Percentiles rank a stretch among this genome's conserved stretches.
These are phyloP conservation scores for Pythium apleroticum DNA, from an alignment of 352 stramenopile genomes.

Conservation along the genomic window DNA sequence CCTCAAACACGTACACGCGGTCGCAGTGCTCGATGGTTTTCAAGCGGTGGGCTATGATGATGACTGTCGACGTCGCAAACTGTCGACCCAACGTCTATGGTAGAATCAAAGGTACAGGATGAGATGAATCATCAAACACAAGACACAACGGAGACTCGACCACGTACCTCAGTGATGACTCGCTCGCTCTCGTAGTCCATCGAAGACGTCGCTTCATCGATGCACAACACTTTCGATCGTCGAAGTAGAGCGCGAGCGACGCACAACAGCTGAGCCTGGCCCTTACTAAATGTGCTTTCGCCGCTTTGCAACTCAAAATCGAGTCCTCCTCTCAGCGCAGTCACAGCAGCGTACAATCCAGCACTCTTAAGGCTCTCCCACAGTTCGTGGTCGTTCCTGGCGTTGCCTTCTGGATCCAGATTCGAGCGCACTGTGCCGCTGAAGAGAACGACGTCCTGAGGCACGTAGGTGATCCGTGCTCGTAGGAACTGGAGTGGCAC, in stretches of 20 bases:
- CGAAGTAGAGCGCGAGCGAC: conserved; percentile 81
- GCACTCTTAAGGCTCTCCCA: conserved; percentile 58
- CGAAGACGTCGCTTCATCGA: conserved; percentile 90
- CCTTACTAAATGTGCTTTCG: conserved; percentile 65
- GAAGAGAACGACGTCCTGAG: conserved; percentile 84
- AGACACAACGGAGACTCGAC: too few relatives aligned
- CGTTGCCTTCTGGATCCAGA: conserved; percentile 58
- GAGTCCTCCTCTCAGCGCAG: conserved; percentile 45
- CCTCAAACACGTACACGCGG: conserved; percentile 68
- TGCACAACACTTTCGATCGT: conserved; percentile 92
- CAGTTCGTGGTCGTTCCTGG: conserved; percentile 44
- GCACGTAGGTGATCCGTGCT: conserved; percentile 75
- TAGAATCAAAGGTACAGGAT: neutral
- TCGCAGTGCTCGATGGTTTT: conserved; percentile 96
- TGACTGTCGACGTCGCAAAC: conserved; percentile 92
- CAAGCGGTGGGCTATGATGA: conserved; percentile 97
- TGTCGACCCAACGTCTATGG: conserved; percentile 87
- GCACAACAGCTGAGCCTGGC: conserved; percentile 74
- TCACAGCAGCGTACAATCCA: conserved; percentile 43
- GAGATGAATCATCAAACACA: too few relatives aligned
- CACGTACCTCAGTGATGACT: conserved; percentile 60
- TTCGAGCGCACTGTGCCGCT: conserved; percentile 81
- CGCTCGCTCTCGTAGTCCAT: conserved; percentile 90
- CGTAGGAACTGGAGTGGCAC: conserved; percentile 70
- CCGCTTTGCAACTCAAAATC: conserved; percentile 46